Conservation (phyloP, 148 eudicot species). For the Arctostaphylos glauca region DNA sequence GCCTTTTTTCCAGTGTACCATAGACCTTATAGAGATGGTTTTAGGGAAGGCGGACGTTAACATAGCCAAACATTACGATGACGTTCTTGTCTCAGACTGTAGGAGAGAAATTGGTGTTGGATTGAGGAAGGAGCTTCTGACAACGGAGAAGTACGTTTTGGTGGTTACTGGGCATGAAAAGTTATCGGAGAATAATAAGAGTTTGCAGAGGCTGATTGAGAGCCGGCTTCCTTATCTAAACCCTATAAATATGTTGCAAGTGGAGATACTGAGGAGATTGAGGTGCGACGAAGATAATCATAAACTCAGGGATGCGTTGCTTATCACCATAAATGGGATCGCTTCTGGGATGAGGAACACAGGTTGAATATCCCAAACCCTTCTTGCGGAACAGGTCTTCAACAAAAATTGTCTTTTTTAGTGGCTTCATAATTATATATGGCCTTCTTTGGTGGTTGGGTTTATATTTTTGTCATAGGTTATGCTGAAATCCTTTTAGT, state of each 20-base stretch:
- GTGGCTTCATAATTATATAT: background rate
- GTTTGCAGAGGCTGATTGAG: conserved; percentile 68
- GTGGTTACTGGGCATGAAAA: conserved; percentile 72
- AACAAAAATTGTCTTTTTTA: background rate
- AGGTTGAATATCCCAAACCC: conserved; percentile 36
- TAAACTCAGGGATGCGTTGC: conserved; percentile 79
- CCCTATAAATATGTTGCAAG: conserved; percentile 85
- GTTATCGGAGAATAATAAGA: conserved; percentile 56
- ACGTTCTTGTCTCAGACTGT: conserved; percentile 59
- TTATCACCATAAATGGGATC: conserved; percentile 82
- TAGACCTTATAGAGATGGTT: conserved; percentile 91
- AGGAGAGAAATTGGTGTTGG: conserved; percentile 54
- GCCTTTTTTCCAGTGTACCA: conserved; percentile 82
- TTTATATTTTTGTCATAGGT: background rate
- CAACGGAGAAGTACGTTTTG: conserved; percentile 59
- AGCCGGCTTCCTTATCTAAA: conserved; percentile 77
- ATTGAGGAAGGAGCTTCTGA: conserved; percentile 59
- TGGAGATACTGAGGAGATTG: conserved; percentile 76
- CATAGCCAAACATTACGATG: conserved; percentile 78
- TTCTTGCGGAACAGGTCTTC: background rate
- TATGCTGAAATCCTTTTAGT: background rate
- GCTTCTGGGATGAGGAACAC: conserved; percentile 99
- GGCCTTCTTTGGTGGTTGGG: background rate
- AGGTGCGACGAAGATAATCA: conserved; percentile 61
- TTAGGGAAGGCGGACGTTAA: conserved; percentile 71